Evolutionary conservation across 2,329 filamentous ascomycete genomes (phyloP).

Genomic region (Taxawa tesnikishii): DNA sequence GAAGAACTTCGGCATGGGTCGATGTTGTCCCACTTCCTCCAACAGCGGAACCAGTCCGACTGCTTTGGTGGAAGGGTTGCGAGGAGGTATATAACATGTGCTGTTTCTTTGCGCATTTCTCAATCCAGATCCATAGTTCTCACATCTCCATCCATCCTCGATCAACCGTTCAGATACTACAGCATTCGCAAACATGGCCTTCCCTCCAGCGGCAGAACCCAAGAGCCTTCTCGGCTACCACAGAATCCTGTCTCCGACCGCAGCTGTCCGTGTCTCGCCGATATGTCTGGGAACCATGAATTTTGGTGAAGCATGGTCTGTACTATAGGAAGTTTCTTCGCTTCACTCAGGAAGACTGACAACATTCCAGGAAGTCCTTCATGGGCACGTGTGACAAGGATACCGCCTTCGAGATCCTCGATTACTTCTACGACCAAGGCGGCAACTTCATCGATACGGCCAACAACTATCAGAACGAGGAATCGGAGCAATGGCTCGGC

Average conservation of each 20-base stretch:
- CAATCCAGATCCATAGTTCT: no score
- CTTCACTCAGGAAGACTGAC: no score
- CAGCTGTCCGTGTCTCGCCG: slow-evolving; percentile 40
- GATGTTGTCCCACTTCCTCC: no score
- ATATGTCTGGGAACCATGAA: slow-evolving; percentile 44
- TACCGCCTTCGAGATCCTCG: slow-evolving; percentile 19
- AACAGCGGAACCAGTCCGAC: no score
- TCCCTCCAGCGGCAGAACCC: slow-evolving; percentile 21
- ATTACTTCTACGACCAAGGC: slow-evolving; percentile 20
- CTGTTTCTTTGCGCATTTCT: no score
- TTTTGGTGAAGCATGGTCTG: slow-evolving; percentile 37
- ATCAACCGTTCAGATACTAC: no score
- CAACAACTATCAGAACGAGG: slow-evolving; percentile 23
- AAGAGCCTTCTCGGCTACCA: slow-evolving; percentile 36
- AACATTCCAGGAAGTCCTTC: slow-evolving; percentile 12
- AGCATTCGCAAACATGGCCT: no score
- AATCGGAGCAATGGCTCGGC: slow-evolving; percentile 21
- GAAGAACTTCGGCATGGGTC: no score
- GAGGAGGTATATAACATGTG: no score
- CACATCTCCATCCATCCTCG: no score
- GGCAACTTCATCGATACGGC: slow-evolving; percentile 23
- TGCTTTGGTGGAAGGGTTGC: no score
- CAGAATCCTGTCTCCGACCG: slow-evolving; percentile 38
- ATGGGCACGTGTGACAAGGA: slow-evolving; percentile 17
- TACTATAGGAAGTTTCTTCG: no score